phyloP scores from a whole-genome alignment of 1,284 basidiomycete species.

The Ganoderma lingzhi region DNA sequence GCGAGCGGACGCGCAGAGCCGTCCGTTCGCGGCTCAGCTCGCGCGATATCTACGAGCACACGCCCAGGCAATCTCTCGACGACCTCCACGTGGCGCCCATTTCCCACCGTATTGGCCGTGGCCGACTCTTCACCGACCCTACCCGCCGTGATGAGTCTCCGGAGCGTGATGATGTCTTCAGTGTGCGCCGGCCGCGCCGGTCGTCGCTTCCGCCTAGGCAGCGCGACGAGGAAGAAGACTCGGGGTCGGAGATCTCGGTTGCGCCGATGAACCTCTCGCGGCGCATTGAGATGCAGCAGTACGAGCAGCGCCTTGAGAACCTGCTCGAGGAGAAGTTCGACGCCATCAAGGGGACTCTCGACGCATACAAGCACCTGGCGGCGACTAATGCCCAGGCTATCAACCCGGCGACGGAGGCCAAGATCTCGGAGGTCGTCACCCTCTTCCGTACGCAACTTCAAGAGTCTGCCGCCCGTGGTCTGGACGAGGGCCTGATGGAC shows the following conservation, averaged over 20 bases:
- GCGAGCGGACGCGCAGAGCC: slow-evolving; percentile 70
- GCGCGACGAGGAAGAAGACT: slow-evolving; percentile 37
- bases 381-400: slow-evolving; percentile 36
- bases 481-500: slow-evolving; percentile 74
- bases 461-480: slow-evolving; percentile 61
- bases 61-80: slow-evolving; percentile 74
- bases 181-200: slow-evolving; percentile 52
- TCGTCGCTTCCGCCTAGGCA: slow-evolving; percentile 70
- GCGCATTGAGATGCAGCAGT: slow-evolving; percentile 64
- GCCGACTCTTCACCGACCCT: slow-evolving; percentile 64
- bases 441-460: slow-evolving; percentile 73
- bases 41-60: slow-evolving; percentile 67
- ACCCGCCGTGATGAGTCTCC: slow-evolving; percentile 45
- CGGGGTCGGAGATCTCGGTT: slow-evolving; percentile 51
- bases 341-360: slow-evolving; percentile 45
- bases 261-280: slow-evolving; percentile 61
- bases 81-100: slow-evolving; percentile 75
- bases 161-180: slow-evolving; percentile 57
- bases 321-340: slow-evolving; percentile 75
- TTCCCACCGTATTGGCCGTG: slow-evolving; percentile 61
- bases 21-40: slow-evolving; percentile 81
- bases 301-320: slow-evolving; percentile 64
- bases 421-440: slow-evolving; percentile 70
- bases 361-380: slow-evolving; percentile 29
- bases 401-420: slow-evolving; percentile 59